A percentile compares a stretch with the other conserved stretches of the same genome.
Conservation (phyloP, 345 rosid species). For the Citrus sinensis region DNA sequence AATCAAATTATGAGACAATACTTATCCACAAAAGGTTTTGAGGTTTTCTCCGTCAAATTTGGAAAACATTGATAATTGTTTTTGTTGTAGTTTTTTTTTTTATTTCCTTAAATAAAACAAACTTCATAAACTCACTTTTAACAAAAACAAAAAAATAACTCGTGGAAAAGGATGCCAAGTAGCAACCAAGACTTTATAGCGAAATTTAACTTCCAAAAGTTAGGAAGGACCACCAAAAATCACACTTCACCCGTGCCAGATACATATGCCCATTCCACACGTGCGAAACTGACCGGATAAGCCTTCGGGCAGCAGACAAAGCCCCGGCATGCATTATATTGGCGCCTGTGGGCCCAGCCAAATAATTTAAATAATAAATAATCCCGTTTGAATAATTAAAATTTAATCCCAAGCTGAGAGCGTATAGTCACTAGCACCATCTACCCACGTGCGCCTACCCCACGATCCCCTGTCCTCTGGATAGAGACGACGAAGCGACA, state of each 20-base stretch:
- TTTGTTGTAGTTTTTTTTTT: no score
- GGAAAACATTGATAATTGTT: no score
- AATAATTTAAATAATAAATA: background rate
- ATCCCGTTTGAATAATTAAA: background rate
- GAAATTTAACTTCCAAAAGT: background rate
- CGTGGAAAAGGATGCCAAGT: background rate
- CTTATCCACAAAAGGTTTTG: no score
- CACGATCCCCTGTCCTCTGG: background rate
- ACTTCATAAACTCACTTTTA: background rate
- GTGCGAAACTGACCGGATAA: conserved; percentile 20
- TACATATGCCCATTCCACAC: background rate
- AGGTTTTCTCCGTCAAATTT: no score
- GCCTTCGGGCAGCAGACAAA: conserved; percentile 31
- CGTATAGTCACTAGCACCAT: background rate
- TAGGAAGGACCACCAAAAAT: background rate
- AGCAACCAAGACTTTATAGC: background rate
- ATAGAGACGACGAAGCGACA: conserved; percentile 31
- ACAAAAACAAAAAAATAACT: background rate
- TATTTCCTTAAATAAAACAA: no score
- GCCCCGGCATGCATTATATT: conserved; percentile 23
- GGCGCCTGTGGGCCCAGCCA: conserved; percentile 8
- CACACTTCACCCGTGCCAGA: background rate
- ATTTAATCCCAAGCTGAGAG: background rate
- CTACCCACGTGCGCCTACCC: conserved; percentile 25
- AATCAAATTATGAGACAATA: no score